Evolutionary conservation across 2,329 filamentous ascomycete species (phyloP).

Genomic region (Aspergillus fructus): DNA sequence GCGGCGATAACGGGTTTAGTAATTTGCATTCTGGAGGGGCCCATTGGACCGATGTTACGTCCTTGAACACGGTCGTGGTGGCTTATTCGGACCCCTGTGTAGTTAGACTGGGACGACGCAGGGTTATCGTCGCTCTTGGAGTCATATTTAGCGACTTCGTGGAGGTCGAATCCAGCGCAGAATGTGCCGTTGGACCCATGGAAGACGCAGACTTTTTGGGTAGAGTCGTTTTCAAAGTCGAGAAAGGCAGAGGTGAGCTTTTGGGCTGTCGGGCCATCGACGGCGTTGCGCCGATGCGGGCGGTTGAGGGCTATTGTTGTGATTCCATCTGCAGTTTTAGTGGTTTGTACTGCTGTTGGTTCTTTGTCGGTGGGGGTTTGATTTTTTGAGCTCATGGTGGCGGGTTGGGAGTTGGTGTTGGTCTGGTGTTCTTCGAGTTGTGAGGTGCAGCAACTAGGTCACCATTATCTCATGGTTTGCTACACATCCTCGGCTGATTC

Average conservation of each 20-base stretch:
- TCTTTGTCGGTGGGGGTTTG: background rate
- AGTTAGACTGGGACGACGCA: background rate
- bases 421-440: background rate
- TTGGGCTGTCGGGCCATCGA: slow-evolving; percentile 50
- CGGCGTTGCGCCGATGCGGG: slow-evolving; percentile 52
- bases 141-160: slow-evolving; percentile 39
- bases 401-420: background rate
- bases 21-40: slow-evolving; percentile 28
- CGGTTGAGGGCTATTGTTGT: slow-evolving; percentile 58
- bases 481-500: background rate
- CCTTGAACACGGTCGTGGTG: slow-evolving; percentile 32
- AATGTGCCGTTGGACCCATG: slow-evolving; percentile 50
- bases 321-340: slow-evolving; percentile 42
- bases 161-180: slow-evolving; percentile 55
- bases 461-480: background rate
- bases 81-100: background rate
- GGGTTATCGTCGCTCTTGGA: background rate
- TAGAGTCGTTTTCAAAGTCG: slow-evolving; percentile 49
- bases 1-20: slow-evolving; percentile 55
- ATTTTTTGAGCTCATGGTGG: background rate
- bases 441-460: background rate
- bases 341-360: background rate
- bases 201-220: slow-evolving; percentile 55
- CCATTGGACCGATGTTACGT: slow-evolving; percentile 49
- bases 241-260: slow-evolving; percentile 51